phyloP scores from a whole-genome alignment of 2,329 filamentous ascomycete species.

The Bertia moriformis region DNA sequence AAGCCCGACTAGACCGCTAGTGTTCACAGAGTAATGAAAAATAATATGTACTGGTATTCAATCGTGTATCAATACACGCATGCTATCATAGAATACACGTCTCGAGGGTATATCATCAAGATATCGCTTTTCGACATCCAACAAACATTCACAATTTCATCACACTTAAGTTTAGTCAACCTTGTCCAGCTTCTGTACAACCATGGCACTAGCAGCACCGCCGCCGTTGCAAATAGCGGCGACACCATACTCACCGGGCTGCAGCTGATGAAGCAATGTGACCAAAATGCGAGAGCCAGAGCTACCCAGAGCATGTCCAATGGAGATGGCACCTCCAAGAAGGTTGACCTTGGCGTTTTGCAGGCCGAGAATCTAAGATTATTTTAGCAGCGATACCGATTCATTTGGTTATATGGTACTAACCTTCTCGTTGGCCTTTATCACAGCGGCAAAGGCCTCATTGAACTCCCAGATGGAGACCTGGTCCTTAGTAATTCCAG shows the following conservation, averaged over 20 bases:
- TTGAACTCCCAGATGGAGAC: constrained; percentile 97
- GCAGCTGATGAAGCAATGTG: constrained; percentile 78
- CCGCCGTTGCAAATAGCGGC: constrained; percentile 96
- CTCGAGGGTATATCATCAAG: too few species aligned
- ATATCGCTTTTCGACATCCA: too few species aligned
- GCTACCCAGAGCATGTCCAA: constrained; percentile 85
- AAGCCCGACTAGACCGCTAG: too few species aligned
- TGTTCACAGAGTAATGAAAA: too few species aligned
- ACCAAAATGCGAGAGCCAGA: constrained; percentile 84
- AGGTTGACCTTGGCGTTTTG: constrained; percentile 71
- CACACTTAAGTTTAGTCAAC: constrained; percentile 17
- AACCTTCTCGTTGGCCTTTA: constrained; percentile 84
- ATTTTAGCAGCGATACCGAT: constrained; percentile 5
- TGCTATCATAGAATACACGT: too few species aligned
- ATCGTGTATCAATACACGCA: too few species aligned
- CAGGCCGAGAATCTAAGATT: constrained; percentile 57
- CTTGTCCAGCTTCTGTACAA: constrained; percentile 68
- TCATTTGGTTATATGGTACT: constrained; percentile 9
- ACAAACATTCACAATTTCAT: too few species aligned
- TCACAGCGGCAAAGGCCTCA: constrained; percentile 90
- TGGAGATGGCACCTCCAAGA: constrained; percentile 76
- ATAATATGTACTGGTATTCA: too few species aligned
- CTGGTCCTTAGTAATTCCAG: constrained; percentile 80
- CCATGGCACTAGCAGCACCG: constrained; percentile 77
- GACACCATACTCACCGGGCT: constrained; percentile 84